Evolutionary conservation across 495 filamentous ascomycete genomes (phyloP).

Genomic region (Bombardia bombarda): DNA sequence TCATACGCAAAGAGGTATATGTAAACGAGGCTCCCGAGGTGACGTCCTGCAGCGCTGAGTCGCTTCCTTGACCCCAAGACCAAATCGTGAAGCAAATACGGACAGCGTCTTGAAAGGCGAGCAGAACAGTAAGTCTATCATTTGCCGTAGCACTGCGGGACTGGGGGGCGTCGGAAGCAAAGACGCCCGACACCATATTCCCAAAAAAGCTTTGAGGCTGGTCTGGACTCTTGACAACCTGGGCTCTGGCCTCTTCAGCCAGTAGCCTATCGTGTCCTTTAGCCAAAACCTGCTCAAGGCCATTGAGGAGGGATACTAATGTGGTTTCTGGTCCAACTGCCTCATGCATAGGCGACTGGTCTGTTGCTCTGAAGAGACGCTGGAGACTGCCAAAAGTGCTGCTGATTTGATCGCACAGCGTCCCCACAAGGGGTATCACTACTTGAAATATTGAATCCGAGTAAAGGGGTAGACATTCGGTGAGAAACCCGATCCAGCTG

Average conservation of each 20-base stretch:
- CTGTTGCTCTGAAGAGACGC: slow-evolving; percentile 41
- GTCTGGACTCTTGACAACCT: slow-evolving; percentile 67
- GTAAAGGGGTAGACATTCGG: slow-evolving; percentile 76
- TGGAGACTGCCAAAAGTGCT: slow-evolving; percentile 58
- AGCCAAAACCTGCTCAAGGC: slow-evolving; percentile 82
- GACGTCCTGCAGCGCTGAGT: slow-evolving; percentile 49
- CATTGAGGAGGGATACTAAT: slow-evolving; percentile 73
- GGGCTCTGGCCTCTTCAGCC: slow-evolving; percentile 60
- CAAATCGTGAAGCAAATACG: slow-evolving; percentile 87
- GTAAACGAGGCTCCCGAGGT: slow-evolving; percentile 75
- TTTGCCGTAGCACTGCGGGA: slow-evolving; percentile 76
- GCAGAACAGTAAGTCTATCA: slow-evolving; percentile 80
- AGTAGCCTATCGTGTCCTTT: slow-evolving; percentile 78
- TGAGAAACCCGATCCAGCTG: slow-evolving; percentile 84
- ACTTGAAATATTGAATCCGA: slow-evolving; percentile 79
- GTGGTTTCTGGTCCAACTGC: slow-evolving; percentile 52
- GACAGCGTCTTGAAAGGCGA: slow-evolving; percentile 96
- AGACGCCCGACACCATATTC: slow-evolving; percentile 92
- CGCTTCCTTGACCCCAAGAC: slow-evolving; percentile 74
- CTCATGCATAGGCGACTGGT: slow-evolving; percentile 19
- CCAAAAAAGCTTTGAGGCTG: slow-evolving; percentile 89
- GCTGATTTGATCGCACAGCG: slow-evolving; percentile 68
- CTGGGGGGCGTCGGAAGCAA: slow-evolving; percentile 69
- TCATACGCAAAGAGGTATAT: slow-evolving; percentile 81
- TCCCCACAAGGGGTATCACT: slow-evolving; percentile 82